These are phyloP conservation scores for Sherardia arvensis DNA, from an alignment of 257 asterid species.

Conservation along the genomic window DNA sequence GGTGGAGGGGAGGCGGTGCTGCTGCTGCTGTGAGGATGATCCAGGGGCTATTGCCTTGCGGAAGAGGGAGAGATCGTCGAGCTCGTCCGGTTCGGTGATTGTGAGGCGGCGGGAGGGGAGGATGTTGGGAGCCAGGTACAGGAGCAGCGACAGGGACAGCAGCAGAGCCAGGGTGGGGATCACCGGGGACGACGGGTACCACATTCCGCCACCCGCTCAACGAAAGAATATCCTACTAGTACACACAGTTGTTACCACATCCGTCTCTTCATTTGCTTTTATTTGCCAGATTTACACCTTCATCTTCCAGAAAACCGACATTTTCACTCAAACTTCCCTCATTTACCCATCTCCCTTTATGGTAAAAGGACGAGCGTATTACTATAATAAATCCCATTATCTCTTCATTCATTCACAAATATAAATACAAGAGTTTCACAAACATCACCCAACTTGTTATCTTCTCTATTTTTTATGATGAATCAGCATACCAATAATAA, in stretches of 20 bases:
- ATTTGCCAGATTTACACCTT: no score
- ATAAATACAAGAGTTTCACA: neutral
- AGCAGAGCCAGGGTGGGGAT: constrained; percentile 60
- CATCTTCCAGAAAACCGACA: neutral
- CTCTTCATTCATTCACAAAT: neutral
- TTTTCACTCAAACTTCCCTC: neutral
- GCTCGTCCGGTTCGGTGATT: constrained; percentile 73
- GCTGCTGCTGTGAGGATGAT: no score
- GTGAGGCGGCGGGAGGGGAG: constrained; percentile 61
- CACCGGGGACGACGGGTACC: constrained; percentile 40
- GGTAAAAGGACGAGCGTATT: neutral
- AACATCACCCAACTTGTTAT: neutral
- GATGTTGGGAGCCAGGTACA: constrained; percentile 47
- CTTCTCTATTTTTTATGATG: constrained; percentile 1
- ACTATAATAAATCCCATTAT: neutral
- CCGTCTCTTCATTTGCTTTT: constrained; percentile 4
- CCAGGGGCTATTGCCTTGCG: constrained; percentile 70
- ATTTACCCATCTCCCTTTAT: neutral
- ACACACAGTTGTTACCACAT: no score
- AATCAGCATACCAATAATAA: no score
- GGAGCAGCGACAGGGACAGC: constrained; percentile 46
- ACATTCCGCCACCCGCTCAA: no score
- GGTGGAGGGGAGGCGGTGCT: constrained; percentile 45
- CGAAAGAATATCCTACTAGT: no score
- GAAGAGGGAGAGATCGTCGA: constrained; percentile 82